These are phyloP conservation scores for Auricularia cornea DNA, from an alignment of 768 basidiomycete genomes.

Conservation along the genomic window DNA sequence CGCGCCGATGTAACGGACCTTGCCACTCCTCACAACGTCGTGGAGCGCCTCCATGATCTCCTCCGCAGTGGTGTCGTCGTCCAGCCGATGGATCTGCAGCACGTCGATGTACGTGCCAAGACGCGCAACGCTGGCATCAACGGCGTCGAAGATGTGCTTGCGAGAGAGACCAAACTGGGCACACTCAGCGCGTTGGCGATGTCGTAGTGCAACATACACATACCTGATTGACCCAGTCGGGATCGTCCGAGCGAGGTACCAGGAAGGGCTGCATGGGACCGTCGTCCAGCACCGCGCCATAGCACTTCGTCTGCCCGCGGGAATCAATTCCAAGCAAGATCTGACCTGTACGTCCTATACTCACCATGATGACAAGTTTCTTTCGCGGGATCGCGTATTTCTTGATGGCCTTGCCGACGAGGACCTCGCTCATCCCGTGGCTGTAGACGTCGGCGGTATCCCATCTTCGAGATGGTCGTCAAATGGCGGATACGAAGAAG, in stretches of 20 bases:
- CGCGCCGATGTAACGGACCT: slow-evolving; percentile 44
- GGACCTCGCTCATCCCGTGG: slow-evolving; percentile 31
- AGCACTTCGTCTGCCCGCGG: slow-evolving; percentile 17
- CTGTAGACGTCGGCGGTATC: background rate
- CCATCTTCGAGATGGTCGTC: background rate
- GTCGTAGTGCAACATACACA: too few species aligned
- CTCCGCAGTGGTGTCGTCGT: slow-evolving; percentile 26
- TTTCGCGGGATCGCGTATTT: slow-evolving; percentile 29
- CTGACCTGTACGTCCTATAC: background rate
- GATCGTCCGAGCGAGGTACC: slow-evolving; percentile 5
- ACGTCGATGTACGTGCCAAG: slow-evolving; percentile 36
- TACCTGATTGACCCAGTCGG: slow-evolving; percentile 10
- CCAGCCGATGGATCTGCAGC: slow-evolving; percentile 39
- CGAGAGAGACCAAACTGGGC: background rate
- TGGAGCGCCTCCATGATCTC: slow-evolving; percentile 46
- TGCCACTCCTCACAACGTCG: slow-evolving; percentile 39
- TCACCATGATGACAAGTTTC: slow-evolving; percentile 20
- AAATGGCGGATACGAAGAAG: background rate
- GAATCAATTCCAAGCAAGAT: background rate
- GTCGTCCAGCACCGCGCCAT: slow-evolving; percentile 8
- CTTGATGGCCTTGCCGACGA: slow-evolving; percentile 68
- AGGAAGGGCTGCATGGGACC: slow-evolving; percentile 1
- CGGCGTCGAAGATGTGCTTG: slow-evolving; percentile 41
- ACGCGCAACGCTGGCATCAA: slow-evolving; percentile 32
- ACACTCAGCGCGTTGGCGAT: too few species aligned